Evolutionary conservation across 176 grass and related monocot species (phyloP).

Genomic region (Poa annua): DNA sequence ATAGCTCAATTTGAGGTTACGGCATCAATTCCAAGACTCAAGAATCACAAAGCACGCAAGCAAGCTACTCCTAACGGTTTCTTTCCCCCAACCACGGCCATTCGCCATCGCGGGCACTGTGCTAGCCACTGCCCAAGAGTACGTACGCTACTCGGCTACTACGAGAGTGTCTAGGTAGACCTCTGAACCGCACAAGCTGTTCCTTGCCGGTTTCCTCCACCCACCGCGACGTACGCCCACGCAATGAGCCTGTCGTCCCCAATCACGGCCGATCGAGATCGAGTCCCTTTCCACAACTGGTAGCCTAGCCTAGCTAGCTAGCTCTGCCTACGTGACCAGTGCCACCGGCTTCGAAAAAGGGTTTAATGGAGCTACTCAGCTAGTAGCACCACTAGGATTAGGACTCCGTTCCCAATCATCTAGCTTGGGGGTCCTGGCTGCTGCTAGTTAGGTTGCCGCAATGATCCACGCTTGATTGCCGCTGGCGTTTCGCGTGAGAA

Average conservation of each 20-base stretch:
- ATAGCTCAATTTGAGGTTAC: background rate
- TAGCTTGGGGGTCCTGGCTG: background rate
- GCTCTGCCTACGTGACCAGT: conserved; percentile 41
- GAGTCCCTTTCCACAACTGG: conserved; percentile 59
- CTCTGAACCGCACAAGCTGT: background rate
- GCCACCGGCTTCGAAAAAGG: background rate
- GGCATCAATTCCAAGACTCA: too few relatives aligned
- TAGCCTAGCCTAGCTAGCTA: conserved; percentile 28
- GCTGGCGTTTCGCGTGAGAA: background rate
- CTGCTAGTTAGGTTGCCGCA: conserved; percentile 33
- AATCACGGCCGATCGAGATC: background rate
- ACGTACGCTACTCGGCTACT: too few relatives aligned
- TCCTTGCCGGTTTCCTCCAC: conserved; percentile 18
- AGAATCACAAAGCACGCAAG: too few relatives aligned
- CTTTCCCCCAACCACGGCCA: background rate
- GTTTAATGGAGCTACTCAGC: background rate
- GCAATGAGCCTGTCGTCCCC: conserved; percentile 17
- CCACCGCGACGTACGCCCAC: conserved; percentile 29
- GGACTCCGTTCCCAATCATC: background rate
- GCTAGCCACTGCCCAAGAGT: background rate
- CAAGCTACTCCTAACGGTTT: background rate
- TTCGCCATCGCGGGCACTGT: conserved; percentile 1
- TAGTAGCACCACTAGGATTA: background rate
- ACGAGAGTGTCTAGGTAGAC: background rate
- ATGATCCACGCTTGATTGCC: conserved; percentile 49